Base-by-base conservation (phyloP, 768 basidiomycete genomes). In the Rhodotorula taiwanensis region DNA sequence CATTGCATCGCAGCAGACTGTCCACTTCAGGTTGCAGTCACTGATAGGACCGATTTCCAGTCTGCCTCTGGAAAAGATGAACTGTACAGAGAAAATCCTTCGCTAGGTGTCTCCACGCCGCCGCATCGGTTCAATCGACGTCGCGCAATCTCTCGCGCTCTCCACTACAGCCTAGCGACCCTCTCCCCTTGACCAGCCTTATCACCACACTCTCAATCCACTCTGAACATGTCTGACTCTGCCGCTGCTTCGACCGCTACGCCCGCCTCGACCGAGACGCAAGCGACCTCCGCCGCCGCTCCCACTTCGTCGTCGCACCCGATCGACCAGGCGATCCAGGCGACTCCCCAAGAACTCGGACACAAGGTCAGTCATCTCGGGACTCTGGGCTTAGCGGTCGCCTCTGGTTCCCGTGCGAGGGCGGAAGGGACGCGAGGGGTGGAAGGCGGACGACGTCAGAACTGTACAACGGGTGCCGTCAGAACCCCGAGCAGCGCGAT, bases 281-380 rank as follows among this genome's bases (percentile, higher is more conserved):
- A 33, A 16, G 9, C 36, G 36, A 39, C 36, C 36, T 9, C 36
- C 10, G 36, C 10, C 36, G 36, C 16, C 36, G 36, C 16, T 16
- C 10, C 9, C 9, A 9, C 36, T 16, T 39, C 36, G 10, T 9
- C 36, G 36, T 39, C 36, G 21, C 44, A 47, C 28, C 51, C 67
- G 45, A 61, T 67, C 62, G n/a, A 34, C 4, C n/a, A 70, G 54
- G 66, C 69, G 45, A 55, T 67, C 53, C 58, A 60, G 55, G 69
- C 69, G 7, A 56, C 58, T 8, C 50, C 66, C 20, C 58, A 64
- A 33, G 66, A 68, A n/a, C 52, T 64, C 45, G 70, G 70, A 14
- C 66, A 62, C 70, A 71, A 71, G 66, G 70, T 70, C 9, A 27
- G 62, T n/a, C n/a, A n/a, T n/a, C n/a, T n/a, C n/a, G n/a, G n/a